These are phyloP conservation scores for Neofusicoccum laricinum DNA, from an alignment of 2,329 filamentous ascomycete genomes.

Conservation along the genomic window DNA sequence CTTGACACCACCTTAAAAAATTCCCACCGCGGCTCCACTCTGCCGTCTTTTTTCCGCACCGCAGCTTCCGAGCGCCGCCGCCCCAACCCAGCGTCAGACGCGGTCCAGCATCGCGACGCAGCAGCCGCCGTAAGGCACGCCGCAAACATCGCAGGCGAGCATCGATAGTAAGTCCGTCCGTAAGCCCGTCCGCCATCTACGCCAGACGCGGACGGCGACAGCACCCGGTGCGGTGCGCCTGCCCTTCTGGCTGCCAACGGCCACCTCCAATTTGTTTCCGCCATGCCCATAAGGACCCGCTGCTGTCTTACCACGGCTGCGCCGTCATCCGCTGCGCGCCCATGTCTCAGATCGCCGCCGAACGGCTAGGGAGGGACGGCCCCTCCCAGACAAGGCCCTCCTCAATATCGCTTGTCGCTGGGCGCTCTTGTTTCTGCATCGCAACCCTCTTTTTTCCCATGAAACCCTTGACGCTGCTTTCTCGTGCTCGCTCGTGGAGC, in stretches of 20 bases:
- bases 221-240: too few relatives aligned
- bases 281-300: not conserved
- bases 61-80: conserved; percentile 1
- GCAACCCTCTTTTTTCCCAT: too few relatives aligned
- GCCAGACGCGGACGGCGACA: not conserved
- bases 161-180: not conserved
- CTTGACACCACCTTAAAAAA: not conserved
- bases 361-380: not conserved
- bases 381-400: not conserved
- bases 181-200: conserved; percentile 1
- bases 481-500: not conserved
- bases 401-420: not conserved
- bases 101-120: not conserved
- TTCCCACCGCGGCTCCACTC: conserved; percentile 11
- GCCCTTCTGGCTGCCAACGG: not conserved
- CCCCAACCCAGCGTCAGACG: not conserved
- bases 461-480: too few relatives aligned
- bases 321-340: not conserved
- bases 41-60: not conserved
- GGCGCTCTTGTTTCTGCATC: not conserved
- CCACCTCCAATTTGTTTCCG: not conserved
- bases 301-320: not conserved
- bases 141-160: not conserved
- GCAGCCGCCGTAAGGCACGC: not conserved
- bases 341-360: not conserved